Evolutionary conservation across 768 basidiomycete species (phyloP), one percentile per base, ranked within the genome.

Genomic region (Tricholomella constricta): DNA sequence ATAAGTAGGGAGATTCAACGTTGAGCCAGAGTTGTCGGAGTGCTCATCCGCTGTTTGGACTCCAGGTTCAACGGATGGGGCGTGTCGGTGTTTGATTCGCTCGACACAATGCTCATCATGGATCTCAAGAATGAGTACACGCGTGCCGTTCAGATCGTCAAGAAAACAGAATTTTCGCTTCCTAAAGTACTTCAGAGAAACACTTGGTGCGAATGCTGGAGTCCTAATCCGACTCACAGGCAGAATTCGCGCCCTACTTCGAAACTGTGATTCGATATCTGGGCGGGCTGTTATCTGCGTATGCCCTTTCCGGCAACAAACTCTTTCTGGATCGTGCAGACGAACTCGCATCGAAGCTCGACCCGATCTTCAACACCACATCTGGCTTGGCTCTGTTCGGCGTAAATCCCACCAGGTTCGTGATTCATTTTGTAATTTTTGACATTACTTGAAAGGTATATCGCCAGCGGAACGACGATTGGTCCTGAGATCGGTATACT

Each of bases 251-350:
- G 0, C 85, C 85, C 1, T 89, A 85, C 65, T 91, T 91, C 55
- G 90, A 95, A 73, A 95, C 92, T 0, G 83, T 89, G 36, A 97
- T 97, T 55, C 84, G 94, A 27, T 89, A 95, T 61, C 82, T 98
- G 2, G 94, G 94, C 2, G 95, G 94, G 6, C 74, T 95, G 1
- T 78, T 95, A 5, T 89, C 89, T 2, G 91, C 89, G 0, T 88
- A 94, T 62, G 85, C 93, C 4, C 73, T 97, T 1, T 84, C 89
- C 0, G 72, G 75, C 14, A 80, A 94, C 49, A 62, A 70, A 1
- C 62, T 88, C 2, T 77, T 90, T 48, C 78, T 93, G 32, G 67
- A 75, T 15, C 82, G 84, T 29, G 91, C 94, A 1, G 83, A 91
- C 41, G 88, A 94, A 49, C 82, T 98, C 15, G 94, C 82, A 2